Conservation (phyloP, 2,329 filamentous ascomycete species). For the Exophiala mesophila region DNA sequence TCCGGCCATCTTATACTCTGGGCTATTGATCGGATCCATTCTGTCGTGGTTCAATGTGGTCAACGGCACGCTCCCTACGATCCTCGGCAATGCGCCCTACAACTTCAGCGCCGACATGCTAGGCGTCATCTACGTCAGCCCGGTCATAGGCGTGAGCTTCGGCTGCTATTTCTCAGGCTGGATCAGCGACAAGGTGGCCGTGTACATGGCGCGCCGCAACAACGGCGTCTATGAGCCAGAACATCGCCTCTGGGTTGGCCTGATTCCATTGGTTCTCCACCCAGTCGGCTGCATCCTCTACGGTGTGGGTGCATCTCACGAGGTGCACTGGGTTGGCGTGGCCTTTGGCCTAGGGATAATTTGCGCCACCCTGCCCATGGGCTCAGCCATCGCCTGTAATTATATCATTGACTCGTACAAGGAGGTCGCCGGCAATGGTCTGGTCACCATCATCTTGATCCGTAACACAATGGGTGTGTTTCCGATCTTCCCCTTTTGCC, state of each 20-base stretch:
- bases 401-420: conserved; percentile 50
- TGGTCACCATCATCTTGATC: conserved; percentile 47
- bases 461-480: conserved; percentile 51
- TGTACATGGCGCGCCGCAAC: conserved; percentile 38
- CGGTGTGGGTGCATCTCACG: conserved; percentile 48
- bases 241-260: conserved; percentile 31
- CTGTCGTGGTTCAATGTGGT: conserved; percentile 34
- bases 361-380: conserved; percentile 41
- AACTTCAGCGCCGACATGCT: conserved; percentile 33
- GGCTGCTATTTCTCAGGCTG: conserved; percentile 29
- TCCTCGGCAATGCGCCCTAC: conserved; percentile 34
- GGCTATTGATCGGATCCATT: conserved; percentile 35
- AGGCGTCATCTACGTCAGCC: conserved; percentile 31
- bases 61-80: conserved; percentile 35
- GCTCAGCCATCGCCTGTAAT: conserved; percentile 39
- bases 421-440: conserved; percentile 45
- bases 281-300: conserved; percentile 45
- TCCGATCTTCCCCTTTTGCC: too few relatives aligned
- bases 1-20: conserved; percentile 32
- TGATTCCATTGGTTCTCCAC: conserved; percentile 37
- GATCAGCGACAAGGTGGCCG: conserved; percentile 29
- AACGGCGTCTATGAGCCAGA: conserved; percentile 38
- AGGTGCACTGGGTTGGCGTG: conserved; percentile 47
- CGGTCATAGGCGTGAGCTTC: conserved; percentile 10
- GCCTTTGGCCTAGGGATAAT: conserved; percentile 47